Percentiles rank a stretch among this genome's conserved stretches.
These are phyloP conservation scores for Deinandra increscens DNA, from an alignment of 129 eudicot species.

Conservation along the genomic window DNA sequence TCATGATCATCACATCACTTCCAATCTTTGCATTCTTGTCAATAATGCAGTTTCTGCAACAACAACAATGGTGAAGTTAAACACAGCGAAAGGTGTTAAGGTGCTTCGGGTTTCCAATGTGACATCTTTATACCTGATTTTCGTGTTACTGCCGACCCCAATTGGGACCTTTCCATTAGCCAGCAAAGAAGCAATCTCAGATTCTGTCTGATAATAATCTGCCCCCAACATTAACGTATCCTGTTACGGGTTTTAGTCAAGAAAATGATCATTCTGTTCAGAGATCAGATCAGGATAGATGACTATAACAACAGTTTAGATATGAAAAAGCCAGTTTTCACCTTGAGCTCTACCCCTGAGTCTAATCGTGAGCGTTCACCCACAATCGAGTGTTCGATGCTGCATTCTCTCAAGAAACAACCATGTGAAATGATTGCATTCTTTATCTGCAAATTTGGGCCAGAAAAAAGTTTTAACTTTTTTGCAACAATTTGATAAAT, in stretches of 20 bases:
- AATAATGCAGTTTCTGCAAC: slow-evolving; percentile 79
- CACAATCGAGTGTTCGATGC: slow-evolving; percentile 79
- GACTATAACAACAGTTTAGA: neutral
- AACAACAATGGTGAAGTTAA: neutral
- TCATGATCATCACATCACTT: slow-evolving; percentile 74
- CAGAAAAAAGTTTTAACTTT: neutral
- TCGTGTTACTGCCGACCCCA: slow-evolving; percentile 83
- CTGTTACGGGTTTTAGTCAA: slow-evolving; percentile 28
- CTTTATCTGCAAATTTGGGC: slow-evolving; percentile 55
- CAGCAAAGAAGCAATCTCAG: slow-evolving; percentile 82
- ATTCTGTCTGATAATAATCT: slow-evolving; percentile 83
- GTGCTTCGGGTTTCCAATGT: neutral
- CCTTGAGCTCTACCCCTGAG: slow-evolving; percentile 88
- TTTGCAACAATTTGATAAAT: neutral
- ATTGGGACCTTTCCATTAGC: slow-evolving; percentile 95
- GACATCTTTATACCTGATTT: slow-evolving; percentile 50
- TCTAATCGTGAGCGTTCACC: slow-evolving; percentile 98
- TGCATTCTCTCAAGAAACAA: slow-evolving; percentile 88
- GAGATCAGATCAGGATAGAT: neutral
- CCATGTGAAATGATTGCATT: slow-evolving; percentile 95
- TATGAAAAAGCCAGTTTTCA: slow-evolving; percentile 10
- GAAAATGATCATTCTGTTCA: slow-evolving; percentile 2
- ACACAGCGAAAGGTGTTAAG: neutral
- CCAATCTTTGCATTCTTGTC: slow-evolving; percentile 98
- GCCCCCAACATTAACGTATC: slow-evolving; percentile 97